A percentile compares a stretch with the other conserved stretches of the same genome.
Conservation (phyloP, 495 filamentous ascomycete species). For the Melanomma pulvis-pyrius region DNA sequence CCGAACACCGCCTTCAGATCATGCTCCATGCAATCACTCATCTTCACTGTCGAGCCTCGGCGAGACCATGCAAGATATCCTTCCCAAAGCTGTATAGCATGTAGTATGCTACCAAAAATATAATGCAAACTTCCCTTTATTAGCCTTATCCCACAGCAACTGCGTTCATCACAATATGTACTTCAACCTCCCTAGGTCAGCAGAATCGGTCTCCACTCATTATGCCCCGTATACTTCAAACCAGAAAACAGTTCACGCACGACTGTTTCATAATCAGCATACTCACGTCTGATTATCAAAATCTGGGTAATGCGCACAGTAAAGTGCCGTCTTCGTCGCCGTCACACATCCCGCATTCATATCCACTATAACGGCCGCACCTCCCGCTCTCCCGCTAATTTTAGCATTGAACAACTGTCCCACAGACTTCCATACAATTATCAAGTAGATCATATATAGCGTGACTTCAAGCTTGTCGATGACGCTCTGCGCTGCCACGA, state of each 20-base stretch:
- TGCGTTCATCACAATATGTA: no score
- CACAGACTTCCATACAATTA: slow-evolving; percentile 51
- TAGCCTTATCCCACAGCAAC: no score
- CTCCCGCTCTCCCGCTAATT: slow-evolving; percentile 52
- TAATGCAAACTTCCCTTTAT: no score
- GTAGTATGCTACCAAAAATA: no score
- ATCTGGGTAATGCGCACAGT: slow-evolving; percentile 60
- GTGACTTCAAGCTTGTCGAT: slow-evolving; percentile 74
- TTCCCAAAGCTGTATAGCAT: no score
- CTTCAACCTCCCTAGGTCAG: no score
- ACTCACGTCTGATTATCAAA: no score
- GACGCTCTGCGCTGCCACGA: slow-evolving; percentile 71
- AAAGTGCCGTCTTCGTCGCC: slow-evolving; percentile 80
- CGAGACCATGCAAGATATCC: no score
- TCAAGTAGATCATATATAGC: slow-evolving; percentile 70
- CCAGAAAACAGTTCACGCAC: slow-evolving; percentile 74
- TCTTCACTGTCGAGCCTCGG: no score
- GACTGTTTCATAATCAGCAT: slow-evolving; percentile 54
- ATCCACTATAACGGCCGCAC: slow-evolving; percentile 67
- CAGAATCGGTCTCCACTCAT: not conserved
- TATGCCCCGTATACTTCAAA: slow-evolving; percentile 75
- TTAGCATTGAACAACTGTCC: not conserved
- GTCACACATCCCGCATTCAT: slow-evolving; percentile 75
- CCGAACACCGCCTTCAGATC: no score
- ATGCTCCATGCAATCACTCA: no score